phyloP scores from a whole-genome alignment of 306 rosid genomes.

The Senna tora region DNA sequence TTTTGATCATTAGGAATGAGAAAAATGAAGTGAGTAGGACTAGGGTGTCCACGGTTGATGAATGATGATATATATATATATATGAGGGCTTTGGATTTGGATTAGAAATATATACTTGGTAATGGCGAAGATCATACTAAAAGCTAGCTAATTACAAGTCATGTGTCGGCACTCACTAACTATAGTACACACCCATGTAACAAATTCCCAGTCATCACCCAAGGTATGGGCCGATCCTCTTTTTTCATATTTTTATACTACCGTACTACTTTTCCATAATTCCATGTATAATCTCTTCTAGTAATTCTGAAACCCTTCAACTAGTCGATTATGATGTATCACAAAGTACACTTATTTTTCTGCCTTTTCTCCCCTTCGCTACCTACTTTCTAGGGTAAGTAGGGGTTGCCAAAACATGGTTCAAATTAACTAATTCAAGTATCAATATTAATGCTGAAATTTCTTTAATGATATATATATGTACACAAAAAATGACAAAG shows the following conservation, averaged over 20 bases:
- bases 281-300: conserved; percentile 19
- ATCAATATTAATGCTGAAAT: background rate
- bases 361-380: background rate
- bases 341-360: background rate
- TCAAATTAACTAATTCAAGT: background rate
- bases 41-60: background rate
- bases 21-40: background rate
- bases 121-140: background rate
- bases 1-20: background rate
- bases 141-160: background rate
- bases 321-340: conserved; percentile 26
- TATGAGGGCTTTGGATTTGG: background rate
- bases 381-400: too few species aligned
- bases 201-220: conserved; percentile 17
- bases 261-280: conserved; percentile 31
- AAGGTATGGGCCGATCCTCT: conserved; percentile 38
- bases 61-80: background rate
- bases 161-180: conserved; percentile 39
- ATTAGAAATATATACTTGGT: conserved; percentile 1
- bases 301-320: conserved; percentile 24
- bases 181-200: too few species aligned
- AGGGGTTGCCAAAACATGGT: background rate
- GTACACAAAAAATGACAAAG: conserved; percentile 13
- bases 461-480: background rate
- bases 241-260: conserved; percentile 38